Evolutionary conservation across 1,284 basidiomycete species (phyloP).

Genomic region (Pseudozyma hubeiensis): DNA sequence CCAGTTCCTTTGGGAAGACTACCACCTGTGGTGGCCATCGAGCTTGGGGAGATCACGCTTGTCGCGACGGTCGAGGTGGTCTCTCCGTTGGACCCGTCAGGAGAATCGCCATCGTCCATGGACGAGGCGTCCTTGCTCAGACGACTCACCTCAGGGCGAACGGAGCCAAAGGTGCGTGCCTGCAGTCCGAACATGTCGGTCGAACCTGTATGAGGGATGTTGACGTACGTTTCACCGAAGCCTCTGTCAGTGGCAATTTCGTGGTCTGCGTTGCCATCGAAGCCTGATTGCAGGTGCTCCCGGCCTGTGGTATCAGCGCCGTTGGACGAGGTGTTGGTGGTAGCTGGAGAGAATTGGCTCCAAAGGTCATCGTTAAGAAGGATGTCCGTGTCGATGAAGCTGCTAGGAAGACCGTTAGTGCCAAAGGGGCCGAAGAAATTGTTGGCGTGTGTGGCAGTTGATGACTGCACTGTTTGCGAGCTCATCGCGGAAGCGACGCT

Average conservation of each 20-base stretch:
- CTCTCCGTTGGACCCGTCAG: slow-evolving; percentile 51
- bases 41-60: slow-evolving; percentile 50
- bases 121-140: slow-evolving; percentile 40
- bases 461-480: slow-evolving; percentile 11
- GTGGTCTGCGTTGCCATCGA: slow-evolving; percentile 1
- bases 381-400: slow-evolving; percentile 57
- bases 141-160: slow-evolving; percentile 24
- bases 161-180: slow-evolving; percentile 27
- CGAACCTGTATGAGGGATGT: slow-evolving; percentile 42
- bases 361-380: slow-evolving; percentile 57
- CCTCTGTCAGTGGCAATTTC: slow-evolving; percentile 19
- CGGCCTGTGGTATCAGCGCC: slow-evolving; percentile 7
- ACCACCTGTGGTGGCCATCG: slow-evolving; percentile 35
- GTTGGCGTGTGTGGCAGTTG: slow-evolving; percentile 14
- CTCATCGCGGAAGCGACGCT: slow-evolving; percentile 4
- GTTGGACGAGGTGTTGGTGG: slow-evolving; percentile 21
- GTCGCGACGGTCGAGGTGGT: slow-evolving; percentile 52
- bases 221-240: slow-evolving; percentile 44
- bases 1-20: slow-evolving; percentile 35
- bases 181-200: slow-evolving; percentile 40
- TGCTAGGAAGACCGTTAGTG: slow-evolving; percentile 38
- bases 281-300: slow-evolving; percentile 8
- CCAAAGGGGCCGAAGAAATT: slow-evolving; percentile 42
- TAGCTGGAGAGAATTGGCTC: slow-evolving; percentile 43
- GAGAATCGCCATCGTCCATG: slow-evolving; percentile 54